phyloP scores from a whole-genome alignment of 768 basidiomycete genomes.

The Podaxis mareebaensis region DNA sequence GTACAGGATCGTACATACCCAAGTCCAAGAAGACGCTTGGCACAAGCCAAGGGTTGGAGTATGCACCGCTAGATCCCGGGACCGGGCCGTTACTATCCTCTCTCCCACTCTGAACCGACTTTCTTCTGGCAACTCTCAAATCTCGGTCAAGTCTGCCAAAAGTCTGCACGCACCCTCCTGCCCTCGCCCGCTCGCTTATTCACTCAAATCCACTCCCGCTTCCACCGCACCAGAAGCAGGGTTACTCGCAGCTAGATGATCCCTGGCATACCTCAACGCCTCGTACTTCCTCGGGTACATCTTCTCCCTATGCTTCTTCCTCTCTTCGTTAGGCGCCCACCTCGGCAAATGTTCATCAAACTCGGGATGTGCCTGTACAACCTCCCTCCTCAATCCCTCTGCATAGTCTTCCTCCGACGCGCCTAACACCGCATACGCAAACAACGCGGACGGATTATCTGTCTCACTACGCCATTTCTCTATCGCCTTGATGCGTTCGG shows the following conservation, averaged over 20 bases:
- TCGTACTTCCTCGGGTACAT: slow-evolving; percentile 38
- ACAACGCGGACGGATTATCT: slow-evolving; percentile 32
- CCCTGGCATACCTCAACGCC: slow-evolving; percentile 30
- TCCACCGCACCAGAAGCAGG: background rate
- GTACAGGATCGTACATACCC: no score
- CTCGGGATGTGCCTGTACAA: slow-evolving; percentile 30
- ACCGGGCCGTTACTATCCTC: no score
- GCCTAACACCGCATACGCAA: slow-evolving; percentile 38
- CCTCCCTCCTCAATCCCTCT: slow-evolving; percentile 32
- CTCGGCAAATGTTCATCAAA: slow-evolving; percentile 31
- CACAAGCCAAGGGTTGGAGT: no score
- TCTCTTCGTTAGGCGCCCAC: slow-evolving; percentile 33
- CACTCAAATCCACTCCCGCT: background rate
- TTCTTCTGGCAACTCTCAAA: no score
- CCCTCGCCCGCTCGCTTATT: background rate
- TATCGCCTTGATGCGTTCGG: slow-evolving; percentile 31
- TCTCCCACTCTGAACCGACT: no score
- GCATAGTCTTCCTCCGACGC: slow-evolving; percentile 37
- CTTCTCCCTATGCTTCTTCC: slow-evolving; percentile 30
- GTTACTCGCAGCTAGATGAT: background rate
- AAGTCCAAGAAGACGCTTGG: no score
- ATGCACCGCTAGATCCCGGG: no score
- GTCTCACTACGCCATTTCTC: slow-evolving; percentile 21
- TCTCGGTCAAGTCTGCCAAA: no score
- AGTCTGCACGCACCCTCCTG: no score